Base-by-base conservation (phyloP, 164 flowering plant species). In the Vitis rotundifolia region DNA sequence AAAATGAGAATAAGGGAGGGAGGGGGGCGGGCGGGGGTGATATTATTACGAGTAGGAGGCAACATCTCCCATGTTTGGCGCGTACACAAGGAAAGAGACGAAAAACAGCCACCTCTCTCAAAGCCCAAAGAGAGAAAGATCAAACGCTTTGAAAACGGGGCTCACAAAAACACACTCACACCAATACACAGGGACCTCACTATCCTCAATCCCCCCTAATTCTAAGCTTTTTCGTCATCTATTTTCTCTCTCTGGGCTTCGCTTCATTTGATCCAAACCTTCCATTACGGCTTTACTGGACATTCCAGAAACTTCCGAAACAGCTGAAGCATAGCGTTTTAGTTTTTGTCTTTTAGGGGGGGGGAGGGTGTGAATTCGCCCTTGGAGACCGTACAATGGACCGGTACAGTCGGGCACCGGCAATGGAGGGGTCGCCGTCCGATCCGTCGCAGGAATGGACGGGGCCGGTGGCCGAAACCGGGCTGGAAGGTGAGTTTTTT, bases 371-470 rank as follows among this genome's bases (percentile, higher is more conserved):
- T 37, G 44, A 6, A 6, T 22, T 22, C 6, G 44, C 44, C 16
- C 8, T 9, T 28, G 19, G 49, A 9, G 48, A 26, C 57, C 71
- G 70, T 78, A 48, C 67, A 66, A 85, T 87, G 91, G 89, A 87
- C 76, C 71, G 77, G 84, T 78, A 81, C 80, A 79, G 81, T 49
- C 75, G 78, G 74, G 66, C 65, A 18, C 61, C 66, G 67, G 69
- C 44, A 15, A 63, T 68, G 68, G 87, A 83, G 19, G 83, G 76
- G 18, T 64, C 76, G 3, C 79, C 78, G 73, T 72, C 83, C 71
- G 87, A 82, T 85, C 89, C 86, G 68, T 70, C 76, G 73, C 72
- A 76, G 58, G 81, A 83, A 66, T 84, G 87, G 87, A 59, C 75
- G 14, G 72, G 59, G 7, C 65, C 84, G 47, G 84, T 79, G 12